Conservation (phyloP, 1,284 basidiomycete genomes). For the Bondarzewia mesenterica region DNA sequence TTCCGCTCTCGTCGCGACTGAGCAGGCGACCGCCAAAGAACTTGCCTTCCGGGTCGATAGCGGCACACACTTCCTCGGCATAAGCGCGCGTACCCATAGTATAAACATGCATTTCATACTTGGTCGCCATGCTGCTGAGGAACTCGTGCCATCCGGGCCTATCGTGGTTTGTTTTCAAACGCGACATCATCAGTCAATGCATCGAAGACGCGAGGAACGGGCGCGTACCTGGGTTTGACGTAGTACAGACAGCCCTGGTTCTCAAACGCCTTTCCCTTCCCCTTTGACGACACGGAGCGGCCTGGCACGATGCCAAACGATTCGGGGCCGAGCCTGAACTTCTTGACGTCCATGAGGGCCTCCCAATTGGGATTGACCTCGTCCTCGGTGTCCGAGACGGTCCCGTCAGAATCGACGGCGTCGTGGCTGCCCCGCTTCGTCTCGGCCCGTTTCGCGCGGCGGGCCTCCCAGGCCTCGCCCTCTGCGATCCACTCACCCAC, state of each 20-base stretch:
- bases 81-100: constrained; percentile 99
- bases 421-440: constrained; percentile 4
- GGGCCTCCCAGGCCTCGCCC: constrained; percentile 66
- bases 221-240: constrained; percentile 83
- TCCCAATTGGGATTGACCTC: constrained; percentile 84
- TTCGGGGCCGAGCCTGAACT: constrained; percentile 82
- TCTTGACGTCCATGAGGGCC: constrained; percentile 81
- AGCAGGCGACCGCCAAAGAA: constrained; percentile 86
- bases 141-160: constrained; percentile 88
- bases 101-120: constrained; percentile 99
- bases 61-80: constrained; percentile 89
- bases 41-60: constrained; percentile 84
- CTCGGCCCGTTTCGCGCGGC: constrained; percentile 30
- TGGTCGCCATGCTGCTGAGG: constrained; percentile 59
- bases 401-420: constrained; percentile 18
- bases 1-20: constrained; percentile 92
- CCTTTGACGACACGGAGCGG: constrained; percentile 37
- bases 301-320: constrained; percentile 46
- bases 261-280: constrained; percentile 55
- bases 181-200: background rate
- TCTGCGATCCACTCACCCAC: constrained; percentile 96
- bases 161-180: constrained; percentile 13
- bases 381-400: constrained; percentile 36
- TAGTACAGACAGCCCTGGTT: constrained; percentile 90
- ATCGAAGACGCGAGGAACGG: background rate